Percentiles rank a stretch among this genome's conserved stretches.
Conservation (phyloP, 768 basidiomycete genomes). For the Pisolithus marmoratus region DNA sequence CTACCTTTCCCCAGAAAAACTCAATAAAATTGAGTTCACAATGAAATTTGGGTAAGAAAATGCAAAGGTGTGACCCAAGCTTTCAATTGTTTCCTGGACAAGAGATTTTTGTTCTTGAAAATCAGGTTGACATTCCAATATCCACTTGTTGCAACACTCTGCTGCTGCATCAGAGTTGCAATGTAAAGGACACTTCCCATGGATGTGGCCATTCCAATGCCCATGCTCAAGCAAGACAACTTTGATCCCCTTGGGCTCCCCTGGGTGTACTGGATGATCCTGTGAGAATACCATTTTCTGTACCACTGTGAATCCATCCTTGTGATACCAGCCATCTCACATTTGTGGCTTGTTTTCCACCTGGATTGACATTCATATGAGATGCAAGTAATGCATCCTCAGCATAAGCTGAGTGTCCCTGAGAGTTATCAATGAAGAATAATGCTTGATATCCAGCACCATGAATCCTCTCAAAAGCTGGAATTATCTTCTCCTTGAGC, state of each 20-base stretch:
- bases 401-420: conserved; percentile 21
- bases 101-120: conserved; percentile 11
- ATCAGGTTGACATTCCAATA: conserved; percentile 6
- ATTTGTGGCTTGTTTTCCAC: conserved; percentile 18
- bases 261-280: conserved; percentile 27
- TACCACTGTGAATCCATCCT: conserved; percentile 16
- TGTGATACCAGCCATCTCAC: conserved; percentile 27
- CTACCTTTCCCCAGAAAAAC: conserved; percentile 27
- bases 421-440: conserved; percentile 18
- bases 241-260: conserved; percentile 31
- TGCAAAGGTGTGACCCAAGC: conserved; percentile 23
- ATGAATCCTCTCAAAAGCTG: conserved; percentile 8
- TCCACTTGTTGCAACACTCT: conserved; percentile 28
- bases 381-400: conserved; percentile 12
- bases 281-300: conserved; percentile 28
- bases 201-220: not conserved
- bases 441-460: conserved; percentile 16
- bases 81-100: conserved; percentile 18
- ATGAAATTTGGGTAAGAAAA: conserved; percentile 6
- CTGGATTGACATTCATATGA: conserved; percentile 22
- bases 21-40: conserved; percentile 22
- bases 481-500: too few relatives aligned
- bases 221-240: conserved; percentile 10
- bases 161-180: too few relatives aligned
- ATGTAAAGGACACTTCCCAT: conserved; percentile 1